phyloP scores from a whole-genome alignment of 106 monocot species.

The Dioscorea alata region DNA sequence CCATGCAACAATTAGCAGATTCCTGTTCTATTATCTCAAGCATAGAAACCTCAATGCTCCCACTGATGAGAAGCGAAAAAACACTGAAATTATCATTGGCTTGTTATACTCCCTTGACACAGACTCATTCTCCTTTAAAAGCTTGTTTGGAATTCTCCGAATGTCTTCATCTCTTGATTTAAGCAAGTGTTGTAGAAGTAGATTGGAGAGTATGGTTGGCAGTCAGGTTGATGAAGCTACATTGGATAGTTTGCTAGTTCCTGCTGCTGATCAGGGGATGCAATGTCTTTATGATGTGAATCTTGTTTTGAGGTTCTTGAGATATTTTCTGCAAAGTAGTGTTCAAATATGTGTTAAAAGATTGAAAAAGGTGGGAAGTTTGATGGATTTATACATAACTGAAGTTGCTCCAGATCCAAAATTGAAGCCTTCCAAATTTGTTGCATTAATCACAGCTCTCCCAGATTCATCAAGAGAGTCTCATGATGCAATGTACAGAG shows the following conservation, averaged over 20 bases:
- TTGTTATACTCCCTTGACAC: conserved; percentile 44
- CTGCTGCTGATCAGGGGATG: conserved; percentile 12
- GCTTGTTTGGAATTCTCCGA: conserved; percentile 66
- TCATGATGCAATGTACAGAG: conserved; percentile 66
- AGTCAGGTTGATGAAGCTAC: conserved; percentile 54
- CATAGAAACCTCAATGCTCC: conserved; percentile 13
- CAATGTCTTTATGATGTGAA: conserved; percentile 69
- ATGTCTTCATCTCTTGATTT: conserved; percentile 29
- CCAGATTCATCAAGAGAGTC: conserved; percentile 71
- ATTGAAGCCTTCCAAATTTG: conserved; percentile 64
- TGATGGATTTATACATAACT: conserved; percentile 82
- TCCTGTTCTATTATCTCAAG: conserved; percentile 75
- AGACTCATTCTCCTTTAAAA: conserved; percentile 53
- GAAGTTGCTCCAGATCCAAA: conserved; percentile 85
- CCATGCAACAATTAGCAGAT: conserved; percentile 41
- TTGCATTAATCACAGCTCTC: conserved; percentile 39
- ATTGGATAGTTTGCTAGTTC: conserved; percentile 73
- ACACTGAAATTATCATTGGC: conserved; percentile 36
- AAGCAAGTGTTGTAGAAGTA: conserved; percentile 23
- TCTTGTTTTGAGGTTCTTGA: conserved; percentile 61
- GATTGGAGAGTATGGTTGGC: conserved; percentile 77
- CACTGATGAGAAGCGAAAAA: conserved; percentile 41
- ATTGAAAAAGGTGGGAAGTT: conserved; percentile 54
- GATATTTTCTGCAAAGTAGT: conserved; percentile 37
- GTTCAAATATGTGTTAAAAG: conserved; percentile 12